These are phyloP conservation scores for Artemisia tridentata DNA, from an alignment of 129 eudicot genomes.

Conservation along the genomic window DNA sequence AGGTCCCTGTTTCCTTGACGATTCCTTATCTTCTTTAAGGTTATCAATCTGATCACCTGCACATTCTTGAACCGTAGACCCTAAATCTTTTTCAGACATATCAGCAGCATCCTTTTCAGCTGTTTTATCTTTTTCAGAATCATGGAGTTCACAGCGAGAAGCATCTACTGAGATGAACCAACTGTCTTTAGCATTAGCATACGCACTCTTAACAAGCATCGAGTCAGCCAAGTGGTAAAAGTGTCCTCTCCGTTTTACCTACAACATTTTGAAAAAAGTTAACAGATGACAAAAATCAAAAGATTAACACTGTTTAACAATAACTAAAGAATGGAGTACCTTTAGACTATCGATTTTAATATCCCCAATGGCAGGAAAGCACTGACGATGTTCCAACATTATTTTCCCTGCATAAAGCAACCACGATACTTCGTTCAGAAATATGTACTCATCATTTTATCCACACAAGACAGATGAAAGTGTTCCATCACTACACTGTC, in stretches of 20 bases:
- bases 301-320: neutral
- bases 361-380: too few relatives aligned
- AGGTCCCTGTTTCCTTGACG: too few relatives aligned
- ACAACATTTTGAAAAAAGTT: constrained; percentile 21
- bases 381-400: too few relatives aligned
- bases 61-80: neutral
- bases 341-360: too few relatives aligned
- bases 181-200: constrained; percentile 30
- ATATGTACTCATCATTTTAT: neutral
- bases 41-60: constrained; percentile 1
- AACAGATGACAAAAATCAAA: neutral
- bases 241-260: constrained; percentile 62
- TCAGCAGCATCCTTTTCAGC: constrained; percentile 18
- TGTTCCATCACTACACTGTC: constrained; percentile 45
- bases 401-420: too few relatives aligned
- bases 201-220: constrained; percentile 61
- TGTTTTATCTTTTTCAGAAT: constrained; percentile 20
- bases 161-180: constrained; percentile 60
- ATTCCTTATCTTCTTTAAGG: too few relatives aligned
- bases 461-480: constrained; percentile 50
- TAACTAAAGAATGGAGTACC: constrained; percentile 40
- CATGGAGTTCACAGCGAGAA: constrained; percentile 26
- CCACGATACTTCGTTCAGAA: neutral
- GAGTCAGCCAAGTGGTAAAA: constrained; percentile 60
- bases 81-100: neutral